Evolutionary conservation across 2,329 filamentous ascomycete species (phyloP), one percentile per base, ranked within the genome.

Genomic region (Cadophora sp.): DNA sequence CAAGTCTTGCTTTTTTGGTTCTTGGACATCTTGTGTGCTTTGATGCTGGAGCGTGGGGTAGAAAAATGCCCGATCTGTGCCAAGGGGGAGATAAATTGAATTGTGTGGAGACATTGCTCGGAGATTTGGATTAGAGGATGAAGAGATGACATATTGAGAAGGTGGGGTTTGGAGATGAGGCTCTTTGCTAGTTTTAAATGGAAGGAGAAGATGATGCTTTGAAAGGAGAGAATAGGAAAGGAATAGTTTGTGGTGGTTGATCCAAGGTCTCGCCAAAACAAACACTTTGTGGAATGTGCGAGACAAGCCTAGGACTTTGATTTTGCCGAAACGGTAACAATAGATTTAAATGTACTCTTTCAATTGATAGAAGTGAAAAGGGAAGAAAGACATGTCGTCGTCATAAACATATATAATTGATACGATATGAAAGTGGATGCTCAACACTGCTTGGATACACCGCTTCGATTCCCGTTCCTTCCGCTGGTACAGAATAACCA

Each of bases 61-160:
- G 51, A 31, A n/a, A 53, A 55, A 55, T 55, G 51, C 14, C 51
- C 26, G 51, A 55, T 43, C 50, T 53, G 24, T 29, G 50, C 24
- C 50, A 53, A 53, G 50, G 24, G 24, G 50, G 22, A 51, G 48
- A 26, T 24, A 24, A 19, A 9, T 4, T 29, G 9, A 12, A 31
- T 55, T 55, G 24, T 7, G 14, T 53, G 50, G 8, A 53, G 50
- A 53, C 24, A 43, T 27, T 7, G 14, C 31, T 55, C 51, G 51
- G 51, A 55, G 26, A 55, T 55, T 55, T 31, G 51, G 3, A 19
- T n/a, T 55, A 7, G 27, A 31, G 27, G 27, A 24, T 12, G 24
- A 19, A 12, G 27, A 27, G 51, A 55, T 55, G 51, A 29, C 7
- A 26, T n/a, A n/a, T 53, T 8, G 51, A 14, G 19, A 8, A 22